Percentiles rank a stretch among this genome's conserved stretches.
phyloP scores from a whole-genome alignment of 225 moss, liverwort and hornwort species.

The Bryoerythrophyllum caledonicum region DNA sequence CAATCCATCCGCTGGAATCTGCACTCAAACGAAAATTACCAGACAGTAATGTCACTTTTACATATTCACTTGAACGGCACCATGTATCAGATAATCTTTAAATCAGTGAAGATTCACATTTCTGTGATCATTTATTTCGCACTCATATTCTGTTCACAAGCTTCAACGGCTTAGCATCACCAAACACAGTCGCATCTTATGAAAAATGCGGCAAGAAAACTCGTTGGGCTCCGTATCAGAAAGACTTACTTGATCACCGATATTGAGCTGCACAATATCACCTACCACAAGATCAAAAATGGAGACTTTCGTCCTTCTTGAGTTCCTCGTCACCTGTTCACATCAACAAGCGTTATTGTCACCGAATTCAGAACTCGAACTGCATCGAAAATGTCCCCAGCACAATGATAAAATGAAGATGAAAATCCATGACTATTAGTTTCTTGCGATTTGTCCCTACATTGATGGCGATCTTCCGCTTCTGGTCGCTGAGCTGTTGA shows the following conservation, averaged over 20 bases:
- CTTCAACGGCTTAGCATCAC: constrained; percentile 7
- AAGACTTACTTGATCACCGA: constrained; percentile 84
- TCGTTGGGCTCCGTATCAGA: too few species aligned
- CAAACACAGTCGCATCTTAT: constrained; percentile 3
- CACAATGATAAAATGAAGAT: constrained; percentile 1
- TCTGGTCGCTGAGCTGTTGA: constrained; percentile 76
- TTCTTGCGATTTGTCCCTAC: constrained; percentile 30
- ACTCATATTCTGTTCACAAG: constrained; percentile 2
- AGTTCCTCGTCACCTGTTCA: constrained; percentile 66
- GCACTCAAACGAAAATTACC: constrained; percentile 25
- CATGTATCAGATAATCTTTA: constrained; percentile 5
- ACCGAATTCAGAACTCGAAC: background rate
- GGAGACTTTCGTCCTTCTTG: constrained; percentile 72
- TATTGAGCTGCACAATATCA: constrained; percentile 87
- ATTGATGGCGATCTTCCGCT: constrained; percentile 78
- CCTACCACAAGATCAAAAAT: constrained; percentile 92
- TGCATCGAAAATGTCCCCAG: constrained; percentile 1
- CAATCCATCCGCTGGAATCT: constrained; percentile 92
- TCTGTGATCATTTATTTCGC: background rate
- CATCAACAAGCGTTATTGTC: background rate
- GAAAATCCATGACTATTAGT: background rate
- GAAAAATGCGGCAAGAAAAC: constrained; percentile 9
- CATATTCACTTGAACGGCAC: constrained; percentile 11
- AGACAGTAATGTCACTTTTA: constrained; percentile 1
- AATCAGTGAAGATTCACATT: background rate